A percentile compares a stretch with the other conserved stretches of the same genome.
phyloP scores from a whole-genome alignment of 495 filamentous ascomycete genomes.

The Tuber umbilicatum region DNA sequence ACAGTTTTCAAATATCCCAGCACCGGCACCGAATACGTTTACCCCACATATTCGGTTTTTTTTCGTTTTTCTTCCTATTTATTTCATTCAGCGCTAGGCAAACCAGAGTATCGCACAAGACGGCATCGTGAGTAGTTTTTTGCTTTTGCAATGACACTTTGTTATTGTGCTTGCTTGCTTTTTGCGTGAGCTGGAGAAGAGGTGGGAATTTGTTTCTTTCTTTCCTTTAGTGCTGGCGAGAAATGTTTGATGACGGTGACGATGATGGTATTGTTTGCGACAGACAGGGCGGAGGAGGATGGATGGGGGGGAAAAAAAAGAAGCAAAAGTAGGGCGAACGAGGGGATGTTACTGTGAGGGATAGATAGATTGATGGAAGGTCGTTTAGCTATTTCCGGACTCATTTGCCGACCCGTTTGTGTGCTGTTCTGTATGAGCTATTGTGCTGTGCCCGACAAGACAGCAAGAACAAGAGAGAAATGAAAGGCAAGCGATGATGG shows the following conservation, averaged over 20 bases:
- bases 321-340: not conserved
- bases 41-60: not conserved
- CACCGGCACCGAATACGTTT: not conserved
- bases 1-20: not conserved
- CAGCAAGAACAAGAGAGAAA: not conserved
- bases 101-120: not conserved
- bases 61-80: not conserved
- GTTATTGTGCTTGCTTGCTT: not conserved
- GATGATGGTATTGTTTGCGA: not conserved
- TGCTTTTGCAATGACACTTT: slow-evolving; percentile 1
- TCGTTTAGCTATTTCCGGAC: not conserved
- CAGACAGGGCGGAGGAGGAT: not conserved
- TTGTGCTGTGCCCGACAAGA: not conserved
- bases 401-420: not conserved
- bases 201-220: not conserved
- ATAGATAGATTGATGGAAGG: not conserved
- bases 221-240: too few relatives aligned
- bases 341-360: not conserved
- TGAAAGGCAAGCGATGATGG: not conserved
- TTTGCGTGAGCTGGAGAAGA: not conserved
- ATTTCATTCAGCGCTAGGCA: not conserved
- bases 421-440: too few relatives aligned
- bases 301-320: not conserved
- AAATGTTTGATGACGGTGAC: not conserved
- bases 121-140: not conserved